Evolutionary conservation across 1,139 yeast genomes (phyloP), one percentile per base, ranked within the genome.

Genomic region (Nakaseomyces nivariensis): DNA sequence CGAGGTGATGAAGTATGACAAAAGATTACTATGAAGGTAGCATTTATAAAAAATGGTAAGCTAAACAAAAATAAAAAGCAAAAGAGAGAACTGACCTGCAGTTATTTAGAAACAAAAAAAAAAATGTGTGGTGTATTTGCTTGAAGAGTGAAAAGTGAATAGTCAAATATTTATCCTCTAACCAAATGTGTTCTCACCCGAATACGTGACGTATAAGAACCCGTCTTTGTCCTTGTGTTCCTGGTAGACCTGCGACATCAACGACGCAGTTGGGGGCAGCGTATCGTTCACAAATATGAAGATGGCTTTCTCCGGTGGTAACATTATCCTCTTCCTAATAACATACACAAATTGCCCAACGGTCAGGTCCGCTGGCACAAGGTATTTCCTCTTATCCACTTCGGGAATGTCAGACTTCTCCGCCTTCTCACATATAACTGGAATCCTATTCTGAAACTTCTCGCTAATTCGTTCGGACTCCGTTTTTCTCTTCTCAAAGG

Each of bases 211-310:
- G 69, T 92, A 92, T 64, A 92, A 78, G 71, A 92, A 92, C 38
- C 98, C 98, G 67, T 92, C 98, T 64, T 90, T 90, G 66, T 92
- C 98, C 72, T 89, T 89, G 71, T 92, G 96, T 69, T 92, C 97
- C 62, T 89, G 95, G 66, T 92, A 92, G 56, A 92, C 85, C 31
- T 92, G 79, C 60, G 95, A 85, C 90, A 92, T 89, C 61, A 92
- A 78, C 29, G 97, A 95, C 25, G 97, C 97, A 2, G 98, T 92
- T 46, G 97, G 97, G 25, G 98, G 98, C 61, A 92, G 77, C 52
- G 92, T 90, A 67, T 92, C 98, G 66, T 92, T 90, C 55, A 92
- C 95, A 69, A 92, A 92, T 59, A 92, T 89, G 70, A 92, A 92
- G 58, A 92, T 90, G 45, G 98, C 98, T 82, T 92, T 90, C 70